phyloP scores from a whole-genome alignment of 2,329 filamentous ascomycete genomes.

The Colletotrichum spinosum region DNA sequence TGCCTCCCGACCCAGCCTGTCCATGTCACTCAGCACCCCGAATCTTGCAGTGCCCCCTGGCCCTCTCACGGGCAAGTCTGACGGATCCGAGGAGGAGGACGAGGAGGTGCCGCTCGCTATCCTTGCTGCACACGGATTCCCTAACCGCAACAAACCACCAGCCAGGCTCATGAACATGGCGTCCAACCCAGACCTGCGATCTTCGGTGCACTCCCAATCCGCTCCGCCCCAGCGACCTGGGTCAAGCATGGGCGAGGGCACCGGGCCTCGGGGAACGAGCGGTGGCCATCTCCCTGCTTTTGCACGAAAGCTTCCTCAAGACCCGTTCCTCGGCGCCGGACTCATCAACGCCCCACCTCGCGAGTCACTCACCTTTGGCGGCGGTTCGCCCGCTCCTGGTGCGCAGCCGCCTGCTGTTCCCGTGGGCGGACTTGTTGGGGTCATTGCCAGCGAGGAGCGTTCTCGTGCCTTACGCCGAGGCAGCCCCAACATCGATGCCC shows the following conservation, averaged over 20 bases:
- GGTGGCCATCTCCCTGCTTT: constrained; percentile 78
- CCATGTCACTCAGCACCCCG: constrained; percentile 71
- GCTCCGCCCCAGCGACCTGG: constrained; percentile 62
- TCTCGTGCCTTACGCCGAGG: constrained; percentile 82
- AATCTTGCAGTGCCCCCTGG: constrained; percentile 52
- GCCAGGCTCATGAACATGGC: constrained; percentile 72
- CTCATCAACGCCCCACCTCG: constrained; percentile 78
- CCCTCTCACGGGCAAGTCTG: constrained; percentile 53
- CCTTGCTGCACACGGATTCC: constrained; percentile 89
- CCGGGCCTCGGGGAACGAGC: constrained; percentile 45
- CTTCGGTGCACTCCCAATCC: constrained; percentile 56
- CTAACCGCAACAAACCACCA: constrained; percentile 80
- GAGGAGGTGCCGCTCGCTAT: constrained; percentile 91
- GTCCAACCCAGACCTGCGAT: constrained; percentile 79
- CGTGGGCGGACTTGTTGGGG: constrained; percentile 84
- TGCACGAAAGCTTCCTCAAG: constrained; percentile 82
- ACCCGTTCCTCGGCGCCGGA: constrained; percentile 86
- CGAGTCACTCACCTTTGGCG: constrained; percentile 79
- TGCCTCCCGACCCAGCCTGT: constrained; percentile 64
- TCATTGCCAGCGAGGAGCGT: constrained; percentile 88
- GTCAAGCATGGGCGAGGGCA: constrained; percentile 67
- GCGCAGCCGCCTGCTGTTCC: constrained; percentile 58
- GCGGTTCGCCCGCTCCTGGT: constrained; percentile 59
- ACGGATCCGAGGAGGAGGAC: constrained; percentile 84
- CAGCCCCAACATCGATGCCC: constrained; percentile 75